Conservation (phyloP, 1,284 basidiomycete genomes). For the Pseudozyma pruni region DNA sequence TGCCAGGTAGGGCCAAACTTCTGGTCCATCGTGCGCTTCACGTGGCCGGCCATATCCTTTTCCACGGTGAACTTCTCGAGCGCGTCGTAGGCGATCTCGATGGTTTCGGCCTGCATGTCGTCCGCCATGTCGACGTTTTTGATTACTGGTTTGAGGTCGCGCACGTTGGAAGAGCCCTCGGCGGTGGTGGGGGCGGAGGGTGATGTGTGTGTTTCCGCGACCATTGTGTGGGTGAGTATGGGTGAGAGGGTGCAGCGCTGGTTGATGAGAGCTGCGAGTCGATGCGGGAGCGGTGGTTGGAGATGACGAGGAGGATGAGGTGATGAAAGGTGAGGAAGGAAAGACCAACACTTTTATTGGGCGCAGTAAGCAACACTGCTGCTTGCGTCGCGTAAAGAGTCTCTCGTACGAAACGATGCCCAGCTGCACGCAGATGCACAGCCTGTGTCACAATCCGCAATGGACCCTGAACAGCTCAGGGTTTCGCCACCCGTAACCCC, state of each 20-base stretch:
- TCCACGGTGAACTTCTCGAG: constrained; percentile 92
- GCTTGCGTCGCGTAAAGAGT: too few relatives aligned
- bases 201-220: constrained; percentile 17
- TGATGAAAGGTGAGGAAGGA: not conserved
- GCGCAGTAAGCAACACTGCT: too few relatives aligned
- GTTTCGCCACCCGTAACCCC: not conserved
- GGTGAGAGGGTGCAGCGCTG: too few relatives aligned
- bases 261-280: not conserved
- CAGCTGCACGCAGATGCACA: too few relatives aligned
- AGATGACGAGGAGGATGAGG: not conserved
- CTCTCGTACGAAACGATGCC: too few relatives aligned
- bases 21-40: constrained; percentile 97
- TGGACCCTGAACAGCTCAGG: too few relatives aligned
- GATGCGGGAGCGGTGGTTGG: not conserved
- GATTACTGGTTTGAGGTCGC: constrained; percentile 76
- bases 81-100: constrained; percentile 85
- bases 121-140: constrained; percentile 98
- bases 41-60: constrained; percentile 93
- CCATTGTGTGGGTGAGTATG: constrained; percentile 18
- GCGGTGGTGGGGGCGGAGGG: constrained; percentile 3
- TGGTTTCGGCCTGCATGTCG: constrained; percentile 91
- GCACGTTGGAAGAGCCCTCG: constrained; percentile 3
- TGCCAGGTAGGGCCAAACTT: constrained; percentile 95
- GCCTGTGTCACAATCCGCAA: too few relatives aligned
- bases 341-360: constrained; percentile 31